Conservation (phyloP, 768 basidiomycete species). For the Mycena olivaceomarginata region DNA sequence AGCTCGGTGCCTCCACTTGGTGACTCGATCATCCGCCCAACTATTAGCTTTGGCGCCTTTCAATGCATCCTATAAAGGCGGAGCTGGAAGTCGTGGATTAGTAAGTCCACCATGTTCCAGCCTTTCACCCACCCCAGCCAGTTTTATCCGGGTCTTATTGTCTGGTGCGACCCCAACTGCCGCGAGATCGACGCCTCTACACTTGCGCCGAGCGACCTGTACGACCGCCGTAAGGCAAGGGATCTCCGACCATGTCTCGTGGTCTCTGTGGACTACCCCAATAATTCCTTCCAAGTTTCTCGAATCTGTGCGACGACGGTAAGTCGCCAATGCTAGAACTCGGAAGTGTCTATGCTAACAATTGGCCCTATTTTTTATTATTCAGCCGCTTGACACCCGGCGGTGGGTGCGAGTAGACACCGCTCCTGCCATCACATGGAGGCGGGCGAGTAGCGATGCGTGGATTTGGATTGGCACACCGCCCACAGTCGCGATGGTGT, state of each 20-base stretch:
- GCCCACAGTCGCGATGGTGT: constrained; percentile 29
- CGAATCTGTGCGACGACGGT: constrained; percentile 16
- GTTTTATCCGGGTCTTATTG: constrained; percentile 31
- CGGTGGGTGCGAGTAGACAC: constrained; percentile 28
- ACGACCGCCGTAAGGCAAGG: constrained; percentile 11
- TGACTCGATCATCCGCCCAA: no score
- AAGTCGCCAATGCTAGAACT: not conserved
- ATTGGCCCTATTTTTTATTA: not conserved
- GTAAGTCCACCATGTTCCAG: constrained; percentile 4
- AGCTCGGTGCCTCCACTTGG: no score
- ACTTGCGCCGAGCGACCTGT: not conserved
- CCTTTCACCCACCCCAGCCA: constrained; percentile 15
- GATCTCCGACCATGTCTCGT: constrained; percentile 22
- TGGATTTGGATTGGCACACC: constrained; percentile 37
- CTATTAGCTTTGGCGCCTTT: no score
- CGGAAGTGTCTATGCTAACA: not conserved
- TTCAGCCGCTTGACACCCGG: constrained; percentile 23
- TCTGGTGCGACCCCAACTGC: constrained; percentile 28
- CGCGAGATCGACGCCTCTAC: constrained; percentile 23
- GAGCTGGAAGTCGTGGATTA: not conserved
- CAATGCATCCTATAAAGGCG: not conserved
- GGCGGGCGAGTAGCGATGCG: not conserved
- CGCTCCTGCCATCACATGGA: constrained; percentile 17
- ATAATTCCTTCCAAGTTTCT: not conserved
- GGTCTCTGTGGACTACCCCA: constrained; percentile 6